phyloP scores from a whole-genome alignment of 2,329 filamentous ascomycete species.

The Epichloe brachyelytri region DNA sequence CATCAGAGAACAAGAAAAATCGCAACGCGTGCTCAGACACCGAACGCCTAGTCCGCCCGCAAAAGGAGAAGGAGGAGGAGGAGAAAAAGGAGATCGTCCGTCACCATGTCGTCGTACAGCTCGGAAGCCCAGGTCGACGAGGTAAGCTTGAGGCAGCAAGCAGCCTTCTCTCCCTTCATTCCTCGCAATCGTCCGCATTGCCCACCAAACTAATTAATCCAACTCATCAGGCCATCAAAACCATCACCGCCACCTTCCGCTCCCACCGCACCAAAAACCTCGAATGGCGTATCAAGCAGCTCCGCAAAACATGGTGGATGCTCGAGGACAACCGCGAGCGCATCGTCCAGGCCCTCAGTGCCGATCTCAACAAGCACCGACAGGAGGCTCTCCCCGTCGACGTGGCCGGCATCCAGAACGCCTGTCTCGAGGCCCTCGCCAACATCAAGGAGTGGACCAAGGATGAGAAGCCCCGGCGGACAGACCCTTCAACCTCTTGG shows the following conservation, averaged over 20 bases:
- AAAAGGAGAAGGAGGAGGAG: not conserved
- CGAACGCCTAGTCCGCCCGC: not conserved
- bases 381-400: slow-evolving; percentile 22
- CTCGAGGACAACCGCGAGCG: slow-evolving; percentile 24
- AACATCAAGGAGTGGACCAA: slow-evolving; percentile 27
- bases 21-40: too few species aligned
- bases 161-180: not conserved
- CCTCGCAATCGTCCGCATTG: not conserved
- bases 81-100: not conserved
- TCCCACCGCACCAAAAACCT: slow-evolving; percentile 20
- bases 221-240: slow-evolving; percentile 2
- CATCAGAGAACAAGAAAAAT: too few species aligned
- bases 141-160: not conserved
- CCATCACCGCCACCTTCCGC: slow-evolving; percentile 5
- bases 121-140: slow-evolving; percentile 6
- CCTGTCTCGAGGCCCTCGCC: slow-evolving; percentile 23
- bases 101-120: slow-evolving; percentile 4
- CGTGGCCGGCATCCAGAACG: slow-evolving; percentile 17
- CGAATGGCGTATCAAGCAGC: slow-evolving; percentile 27
- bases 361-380: slow-evolving; percentile 22
- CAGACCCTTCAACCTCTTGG: slow-evolving; percentile 16
- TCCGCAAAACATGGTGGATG: slow-evolving; percentile 29
- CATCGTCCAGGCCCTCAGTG: slow-evolving; percentile 19
- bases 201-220: not conserved
- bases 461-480: slow-evolving; percentile 18